Evolutionary conservation across 352 stramenopile genomes (phyloP).

Genomic region (Globisporangium nunn): DNA sequence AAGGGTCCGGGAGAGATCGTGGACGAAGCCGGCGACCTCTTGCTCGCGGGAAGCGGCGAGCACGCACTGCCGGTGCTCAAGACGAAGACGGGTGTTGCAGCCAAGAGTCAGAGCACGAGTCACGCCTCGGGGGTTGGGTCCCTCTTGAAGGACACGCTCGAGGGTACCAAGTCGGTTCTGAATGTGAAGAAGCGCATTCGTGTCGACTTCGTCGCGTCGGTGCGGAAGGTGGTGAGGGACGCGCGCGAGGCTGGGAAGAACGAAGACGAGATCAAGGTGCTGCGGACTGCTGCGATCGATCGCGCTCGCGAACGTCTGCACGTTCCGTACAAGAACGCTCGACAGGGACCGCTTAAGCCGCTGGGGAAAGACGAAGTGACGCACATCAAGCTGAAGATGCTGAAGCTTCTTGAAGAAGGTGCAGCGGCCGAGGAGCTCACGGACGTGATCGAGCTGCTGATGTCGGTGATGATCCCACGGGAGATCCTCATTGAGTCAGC

Average conservation of each 20-base stretch:
- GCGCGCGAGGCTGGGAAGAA: conserved; percentile 64
- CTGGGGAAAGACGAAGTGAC: conserved; percentile 77
- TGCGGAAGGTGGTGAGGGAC: conserved; percentile 73
- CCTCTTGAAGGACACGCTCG: conserved; percentile 1
- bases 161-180: conserved; percentile 15
- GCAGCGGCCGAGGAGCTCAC: conserved; percentile 69
- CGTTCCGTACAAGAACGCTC: conserved; percentile 73
- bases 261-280: conserved; percentile 70
- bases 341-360: conserved; percentile 62
- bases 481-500: conserved; percentile 71
- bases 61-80: conserved; percentile 30
- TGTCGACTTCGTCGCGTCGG: conserved; percentile 82
- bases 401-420: conserved; percentile 80
- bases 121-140: neutral
- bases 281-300: conserved; percentile 70
- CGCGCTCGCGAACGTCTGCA: conserved; percentile 67
- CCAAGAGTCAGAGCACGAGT: conserved; percentile 18
- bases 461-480: conserved; percentile 70
- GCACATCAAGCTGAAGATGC: conserved; percentile 81
- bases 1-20: conserved; percentile 63
- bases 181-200: conserved; percentile 78
- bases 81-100: conserved; percentile 24
- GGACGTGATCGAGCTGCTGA: conserved; percentile 73
- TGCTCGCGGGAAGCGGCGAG: conserved; percentile 42
- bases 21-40: conserved; percentile 69